Evolutionary conservation across 2,329 filamentous ascomycete genomes (phyloP), one percentile per base, ranked within the genome.

Genomic region (Nigrograna mackinnonii): DNA sequence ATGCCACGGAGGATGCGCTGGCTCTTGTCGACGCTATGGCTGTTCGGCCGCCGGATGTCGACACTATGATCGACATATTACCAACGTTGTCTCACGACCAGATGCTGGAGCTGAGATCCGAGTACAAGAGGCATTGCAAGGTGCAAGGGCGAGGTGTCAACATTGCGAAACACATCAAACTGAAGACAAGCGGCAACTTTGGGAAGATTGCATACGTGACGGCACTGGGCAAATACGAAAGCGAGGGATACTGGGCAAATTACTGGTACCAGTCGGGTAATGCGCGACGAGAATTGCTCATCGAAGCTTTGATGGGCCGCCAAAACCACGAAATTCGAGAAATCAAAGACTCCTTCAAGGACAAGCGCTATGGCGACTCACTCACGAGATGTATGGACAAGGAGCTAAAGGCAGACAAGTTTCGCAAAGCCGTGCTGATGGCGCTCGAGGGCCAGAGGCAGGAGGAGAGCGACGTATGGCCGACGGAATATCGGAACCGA

Each of bases 191-290:
- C 40, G 78, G 84, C 4, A 85, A 83, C 55, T 85, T 97, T 53
- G 92, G 91, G 71, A 97, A 97, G 71, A 87, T 88, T 5, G 91
- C 87, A 60, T 96, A 97, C 67, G 84, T 91, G 3, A 91, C 89
- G 2, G 91, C 92, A 0, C 80, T 97, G 0, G 94, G 94, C 7
- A 80, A 81, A 39, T 97, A 91, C 85, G 94, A 96, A 72, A 86
- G 85, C 55, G 94, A 99, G 68, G 89, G 90, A 0, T 96, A 96
- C 76, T 99, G 94, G 91, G 91, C 92, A 46, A 97, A 96, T 67
- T 96, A 90, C 69, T 97, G 91, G 85, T 97, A 96, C 71, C 92
- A 96, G 64, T 85, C 86, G 26, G 87, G 92, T 67, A 88, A 86
- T 58, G 89, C 85, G 6, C 81, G 90, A 3, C 83, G 91, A 5